phyloP scores from a whole-genome alignment of 306 rosid species.

The Medicago lupulina region DNA sequence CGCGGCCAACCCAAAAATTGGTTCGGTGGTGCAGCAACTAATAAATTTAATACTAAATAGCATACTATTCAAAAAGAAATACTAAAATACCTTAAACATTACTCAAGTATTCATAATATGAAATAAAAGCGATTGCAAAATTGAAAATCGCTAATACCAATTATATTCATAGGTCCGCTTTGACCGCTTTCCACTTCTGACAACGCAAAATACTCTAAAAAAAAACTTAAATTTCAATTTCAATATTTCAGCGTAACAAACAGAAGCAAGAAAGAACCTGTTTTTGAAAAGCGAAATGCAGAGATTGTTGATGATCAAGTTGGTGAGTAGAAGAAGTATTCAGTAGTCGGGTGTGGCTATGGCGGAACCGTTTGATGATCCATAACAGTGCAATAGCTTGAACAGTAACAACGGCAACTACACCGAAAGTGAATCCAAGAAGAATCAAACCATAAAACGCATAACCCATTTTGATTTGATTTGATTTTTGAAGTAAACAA shows the following conservation, averaged over 20 bases:
- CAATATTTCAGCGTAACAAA: background rate
- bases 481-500: constrained; percentile 30
- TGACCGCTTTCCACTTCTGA: too few species aligned
- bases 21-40: too few species aligned
- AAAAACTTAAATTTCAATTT: background rate
- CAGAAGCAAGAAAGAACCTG: constrained; percentile 53
- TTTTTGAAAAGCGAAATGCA: constrained; percentile 57
- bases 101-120: too few species aligned
- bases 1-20: too few species aligned
- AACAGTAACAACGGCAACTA: constrained; percentile 52
- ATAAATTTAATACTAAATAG: too few species aligned
- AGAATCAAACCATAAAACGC: constrained; percentile 46
- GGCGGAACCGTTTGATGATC: constrained; percentile 60
- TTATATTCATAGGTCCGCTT: too few species aligned
- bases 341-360: constrained; percentile 30
- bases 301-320: constrained; percentile 70
- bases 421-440: constrained; percentile 74
- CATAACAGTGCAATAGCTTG: constrained; percentile 58
- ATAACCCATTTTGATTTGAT: background rate
- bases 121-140: too few species aligned
- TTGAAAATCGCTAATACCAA: too few species aligned
- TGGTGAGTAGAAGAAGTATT: background rate
- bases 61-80: too few species aligned
- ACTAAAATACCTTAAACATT: too few species aligned
- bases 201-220: too few species aligned